Evolutionary conservation across 1,284 basidiomycete species (phyloP).

Genomic region (Sanghuangporus sanghuang): DNA sequence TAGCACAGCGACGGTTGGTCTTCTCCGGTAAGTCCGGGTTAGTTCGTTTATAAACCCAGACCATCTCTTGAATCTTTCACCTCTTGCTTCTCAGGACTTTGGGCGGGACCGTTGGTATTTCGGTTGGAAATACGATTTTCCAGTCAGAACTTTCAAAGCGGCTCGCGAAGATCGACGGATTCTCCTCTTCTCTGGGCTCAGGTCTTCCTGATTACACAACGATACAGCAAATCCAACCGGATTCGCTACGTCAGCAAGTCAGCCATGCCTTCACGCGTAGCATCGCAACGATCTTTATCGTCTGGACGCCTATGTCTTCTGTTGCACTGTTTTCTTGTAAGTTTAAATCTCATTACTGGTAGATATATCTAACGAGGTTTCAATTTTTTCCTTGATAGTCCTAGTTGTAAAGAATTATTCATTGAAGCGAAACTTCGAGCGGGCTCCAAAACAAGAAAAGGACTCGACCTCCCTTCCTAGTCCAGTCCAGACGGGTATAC

Average conservation of each 20-base stretch:
- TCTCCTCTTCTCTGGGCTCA: background rate
- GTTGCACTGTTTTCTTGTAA: conserved; percentile 7
- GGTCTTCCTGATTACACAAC: conserved; percentile 18
- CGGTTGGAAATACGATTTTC: conserved; percentile 10
- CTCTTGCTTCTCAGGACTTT: background rate
- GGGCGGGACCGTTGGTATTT: conserved; percentile 10
- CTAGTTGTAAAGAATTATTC: conserved; percentile 2
- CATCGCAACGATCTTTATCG: conserved; percentile 14
- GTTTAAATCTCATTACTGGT: too few relatives aligned
- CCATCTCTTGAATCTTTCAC: too few relatives aligned
- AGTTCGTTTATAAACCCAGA: too few relatives aligned
- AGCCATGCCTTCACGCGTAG: conserved; percentile 12
- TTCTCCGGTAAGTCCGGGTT: conserved; percentile 26
- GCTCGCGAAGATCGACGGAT: background rate
- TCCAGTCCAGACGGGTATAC: too few relatives aligned
- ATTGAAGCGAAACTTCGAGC: conserved; percentile 7
- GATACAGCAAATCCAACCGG: conserved; percentile 19
- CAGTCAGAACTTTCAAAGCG: background rate
- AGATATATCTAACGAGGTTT: background rate
- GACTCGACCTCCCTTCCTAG: background rate
- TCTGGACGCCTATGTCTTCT: conserved; percentile 3
- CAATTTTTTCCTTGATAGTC: background rate
- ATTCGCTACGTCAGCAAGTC: conserved; percentile 9
- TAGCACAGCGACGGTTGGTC: conserved; percentile 30
- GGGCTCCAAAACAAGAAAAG: background rate